Percentiles rank a stretch among this genome's conserved stretches.
Evolutionary conservation across 352 stramenopile species (phyloP).

Genomic region (Globisporangium radiosum): DNA sequence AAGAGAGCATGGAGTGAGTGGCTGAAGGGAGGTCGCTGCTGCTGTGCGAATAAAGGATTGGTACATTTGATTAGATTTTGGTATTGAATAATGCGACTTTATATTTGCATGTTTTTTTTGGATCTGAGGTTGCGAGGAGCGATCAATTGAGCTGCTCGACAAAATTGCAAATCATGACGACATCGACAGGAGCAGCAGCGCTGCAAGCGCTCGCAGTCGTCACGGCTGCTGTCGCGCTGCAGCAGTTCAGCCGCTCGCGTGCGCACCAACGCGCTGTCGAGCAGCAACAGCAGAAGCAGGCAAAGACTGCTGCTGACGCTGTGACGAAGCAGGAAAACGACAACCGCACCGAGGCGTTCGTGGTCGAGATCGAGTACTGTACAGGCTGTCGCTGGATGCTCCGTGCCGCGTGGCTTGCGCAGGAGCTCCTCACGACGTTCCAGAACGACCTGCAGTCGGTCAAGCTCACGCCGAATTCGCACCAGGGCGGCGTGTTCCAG

Average conservation of each 20-base stretch:
- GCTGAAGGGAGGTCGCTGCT: no score
- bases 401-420: slow-evolving; percentile 81
- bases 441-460: slow-evolving; percentile 69
- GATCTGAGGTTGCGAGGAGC: no score
- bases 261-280: background rate
- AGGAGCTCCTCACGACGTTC: slow-evolving; percentile 92
- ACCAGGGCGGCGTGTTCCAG: slow-evolving; percentile 57
- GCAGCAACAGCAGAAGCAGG: slow-evolving; percentile 8
- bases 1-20: no score
- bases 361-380: slow-evolving; percentile 91
- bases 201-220: slow-evolving; percentile 22
- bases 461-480: slow-evolving; percentile 55
- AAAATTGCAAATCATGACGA: background rate
- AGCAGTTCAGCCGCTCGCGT: slow-evolving; percentile 30
- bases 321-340: slow-evolving; percentile 5
- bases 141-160: no score
- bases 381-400: slow-evolving; percentile 89
- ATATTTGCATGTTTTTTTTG: no score
- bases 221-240: slow-evolving; percentile 26
- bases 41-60: no score
- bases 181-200: background rate
- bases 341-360: slow-evolving; percentile 23
- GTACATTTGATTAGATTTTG: no score
- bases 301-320: background rate
- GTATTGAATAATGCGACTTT: no score